A percentile compares a stretch with the other conserved stretches of the same genome.
Evolutionary conservation across 2,329 filamentous ascomycete species (phyloP).

Genomic region (Pseudogymnoascus sp.): DNA sequence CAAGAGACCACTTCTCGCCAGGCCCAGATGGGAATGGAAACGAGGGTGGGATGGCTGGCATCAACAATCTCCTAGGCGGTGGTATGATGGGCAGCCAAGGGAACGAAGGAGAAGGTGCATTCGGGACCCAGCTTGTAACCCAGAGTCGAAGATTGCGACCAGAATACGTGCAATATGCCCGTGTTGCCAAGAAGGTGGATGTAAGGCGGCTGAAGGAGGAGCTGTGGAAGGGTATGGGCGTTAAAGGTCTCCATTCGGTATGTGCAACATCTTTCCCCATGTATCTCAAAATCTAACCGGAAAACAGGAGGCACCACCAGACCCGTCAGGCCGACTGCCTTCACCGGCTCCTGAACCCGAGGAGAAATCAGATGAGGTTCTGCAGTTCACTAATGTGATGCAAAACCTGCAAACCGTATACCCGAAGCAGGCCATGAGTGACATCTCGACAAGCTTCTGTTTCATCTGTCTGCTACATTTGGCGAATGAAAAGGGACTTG

Average conservation of each 20-base stretch:
- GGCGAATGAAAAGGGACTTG: conserved; percentile 68
- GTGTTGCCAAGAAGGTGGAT: conserved; percentile 65
- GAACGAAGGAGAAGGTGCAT: conserved; percentile 35
- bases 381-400: conserved; percentile 90
- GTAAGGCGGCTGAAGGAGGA: conserved; percentile 62
- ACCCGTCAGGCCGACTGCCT: conserved; percentile 26
- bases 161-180: conserved; percentile 63
- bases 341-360: conserved; percentile 36
- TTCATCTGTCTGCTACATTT: conserved; percentile 78
- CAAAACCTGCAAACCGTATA: conserved; percentile 82
- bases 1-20: conserved; percentile 70
- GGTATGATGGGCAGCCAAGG: conserved; percentile 42
- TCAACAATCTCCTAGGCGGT: conserved; percentile 43
- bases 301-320: conserved; percentile 19
- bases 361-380: conserved; percentile 37
- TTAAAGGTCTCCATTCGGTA: conserved; percentile 44
- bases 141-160: conserved; percentile 55
- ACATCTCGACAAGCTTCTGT: conserved; percentile 88
- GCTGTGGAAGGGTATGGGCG: conserved; percentile 59
- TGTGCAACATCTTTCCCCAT: conserved; percentile 20
- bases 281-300: conserved; percentile 13
- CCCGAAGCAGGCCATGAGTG: conserved; percentile 74
- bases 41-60: conserved; percentile 38
- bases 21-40: conserved; percentile 44
- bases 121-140: conserved; percentile 61